phyloP scores from a whole-genome alignment of 2,329 filamentous ascomycete species.

The Phialocephala sp. region DNA sequence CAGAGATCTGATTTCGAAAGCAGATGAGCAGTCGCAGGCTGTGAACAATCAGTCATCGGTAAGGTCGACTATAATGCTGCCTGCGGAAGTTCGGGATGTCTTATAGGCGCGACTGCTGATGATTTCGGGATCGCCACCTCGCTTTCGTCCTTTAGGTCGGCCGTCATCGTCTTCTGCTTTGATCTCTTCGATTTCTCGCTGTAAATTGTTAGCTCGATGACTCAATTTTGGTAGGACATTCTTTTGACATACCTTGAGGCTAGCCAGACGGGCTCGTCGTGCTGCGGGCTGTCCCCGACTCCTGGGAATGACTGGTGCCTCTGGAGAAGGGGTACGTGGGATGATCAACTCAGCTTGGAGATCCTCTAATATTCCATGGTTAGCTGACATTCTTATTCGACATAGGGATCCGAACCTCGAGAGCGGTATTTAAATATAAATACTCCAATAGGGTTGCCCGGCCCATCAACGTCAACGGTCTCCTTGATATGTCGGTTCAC shows the following conservation, averaged over 20 bases:
- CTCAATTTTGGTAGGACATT: no score
- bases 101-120: constrained; percentile 28
- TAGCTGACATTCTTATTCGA: neutral
- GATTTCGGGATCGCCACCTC: constrained; percentile 14
- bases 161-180: constrained; percentile 28
- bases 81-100: constrained; percentile 18
- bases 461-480: constrained; percentile 21
- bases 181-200: constrained; percentile 34
- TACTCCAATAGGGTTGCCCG: constrained; percentile 22
- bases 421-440: constrained; percentile 35
- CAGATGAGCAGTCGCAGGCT: no score
- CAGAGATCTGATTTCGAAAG: no score
- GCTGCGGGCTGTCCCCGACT: neutral
- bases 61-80: constrained; percentile 30
- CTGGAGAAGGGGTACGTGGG: constrained; percentile 32
- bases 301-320: neutral
- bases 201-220: neutral
- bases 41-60: constrained; percentile 32
- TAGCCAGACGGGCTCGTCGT: constrained; percentile 25
- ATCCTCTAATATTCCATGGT: constrained; percentile 23
- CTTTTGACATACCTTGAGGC: constrained; percentile 29
- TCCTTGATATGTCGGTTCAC: constrained; percentile 8
- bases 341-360: constrained; percentile 34
- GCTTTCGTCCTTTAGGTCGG: constrained; percentile 14
- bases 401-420: constrained; percentile 13